Evolutionary conservation across 2,329 filamentous ascomycete genomes (phyloP), one percentile per base, ranked within the genome.

Genomic region (Fusarium nematophilum): DNA sequence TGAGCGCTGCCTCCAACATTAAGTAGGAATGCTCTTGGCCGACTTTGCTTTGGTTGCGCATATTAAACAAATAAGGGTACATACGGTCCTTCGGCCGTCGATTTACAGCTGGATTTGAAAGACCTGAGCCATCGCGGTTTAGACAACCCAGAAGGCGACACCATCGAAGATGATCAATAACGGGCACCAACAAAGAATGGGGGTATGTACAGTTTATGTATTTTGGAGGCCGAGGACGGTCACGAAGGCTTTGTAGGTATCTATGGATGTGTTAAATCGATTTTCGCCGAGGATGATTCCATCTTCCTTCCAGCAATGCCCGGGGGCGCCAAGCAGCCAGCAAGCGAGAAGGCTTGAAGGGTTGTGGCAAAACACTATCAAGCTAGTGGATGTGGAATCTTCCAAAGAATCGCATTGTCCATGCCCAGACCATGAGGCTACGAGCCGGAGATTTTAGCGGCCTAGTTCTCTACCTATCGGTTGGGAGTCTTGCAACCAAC

Each of bases 221-320:
- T 18, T 48, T 60, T 45, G 13, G 51, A 50, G 57, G 60, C 56
- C 57, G 51, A n/a, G n/a, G n/a, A 48, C 56, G 46, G 38, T 43
- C 64, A 39, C 9, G 23, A 11, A 55, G 14, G 13, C 9, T 37
- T 25, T 23, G 26, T 25, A 30, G 14, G 26, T n/a, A 40, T 39
- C 26, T 29, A 42, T 64, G 59, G 59, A 37, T 17, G 13, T 46
- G 34, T 17, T 21, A 6, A 21, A 21, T 21, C 21, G 21, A 21
- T 21, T 21, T 4, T 6, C 4, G 6, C 21, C 21, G 21, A 21
- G 4, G 6, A 21, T 4, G 21, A 21, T 21, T 21, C 21, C n/a
- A n/a, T 47, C 34, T 44, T 45, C 60, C 56, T 57, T 57, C 46
- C 46, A 61, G 39, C 40, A 44, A 57, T 30, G 30, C 27, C 30